These are phyloP conservation scores for Elymus sibiricus DNA, from an alignment of 176 grass and related monocot species.

Conservation along the genomic window DNA sequence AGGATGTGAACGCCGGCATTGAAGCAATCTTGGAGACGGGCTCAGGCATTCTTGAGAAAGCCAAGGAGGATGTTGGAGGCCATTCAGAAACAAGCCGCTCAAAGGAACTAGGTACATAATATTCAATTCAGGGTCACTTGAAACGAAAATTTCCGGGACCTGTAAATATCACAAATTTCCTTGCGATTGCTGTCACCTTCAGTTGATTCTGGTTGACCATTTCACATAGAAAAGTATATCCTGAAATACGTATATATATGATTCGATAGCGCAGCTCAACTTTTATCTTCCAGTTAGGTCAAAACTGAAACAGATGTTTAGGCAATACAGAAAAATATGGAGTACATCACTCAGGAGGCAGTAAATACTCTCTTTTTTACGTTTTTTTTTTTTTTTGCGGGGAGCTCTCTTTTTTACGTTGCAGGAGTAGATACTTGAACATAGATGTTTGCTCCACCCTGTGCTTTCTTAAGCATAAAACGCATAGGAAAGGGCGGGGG, in stretches of 20 bases:
- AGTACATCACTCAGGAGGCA: not conserved
- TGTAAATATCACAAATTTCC: not conserved
- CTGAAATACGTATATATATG: not conserved
- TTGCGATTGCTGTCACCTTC: not conserved
- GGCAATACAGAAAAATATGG: not conserved
- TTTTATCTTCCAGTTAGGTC: not conserved
- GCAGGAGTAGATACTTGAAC: too few relatives aligned
- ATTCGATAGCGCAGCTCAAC: not conserved
- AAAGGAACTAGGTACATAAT: conserved; percentile 37
- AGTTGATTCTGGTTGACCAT: not conserved
- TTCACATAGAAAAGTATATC: not conserved
- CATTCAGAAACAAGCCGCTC: conserved; percentile 21
- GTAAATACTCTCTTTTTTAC: not conserved
- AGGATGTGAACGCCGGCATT: conserved; percentile 34
- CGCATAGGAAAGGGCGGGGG: not conserved
- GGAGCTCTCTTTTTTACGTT: not conserved
- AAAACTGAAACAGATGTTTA: not conserved
- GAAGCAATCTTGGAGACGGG: conserved; percentile 35
- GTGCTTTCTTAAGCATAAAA: too few relatives aligned
- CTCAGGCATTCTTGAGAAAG: conserved; percentile 27
- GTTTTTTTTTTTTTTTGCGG: too few relatives aligned
- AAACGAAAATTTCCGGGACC: not conserved
- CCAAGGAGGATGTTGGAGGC: conserved; percentile 29
- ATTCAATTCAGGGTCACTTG: conserved; percentile 23
- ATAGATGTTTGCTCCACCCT: too few relatives aligned